A percentile compares a stretch with the other conserved stretches of the same genome.
Conservation (phyloP, 805 yeast genomes). For the Myxozyma vanderwaltii region DNA sequence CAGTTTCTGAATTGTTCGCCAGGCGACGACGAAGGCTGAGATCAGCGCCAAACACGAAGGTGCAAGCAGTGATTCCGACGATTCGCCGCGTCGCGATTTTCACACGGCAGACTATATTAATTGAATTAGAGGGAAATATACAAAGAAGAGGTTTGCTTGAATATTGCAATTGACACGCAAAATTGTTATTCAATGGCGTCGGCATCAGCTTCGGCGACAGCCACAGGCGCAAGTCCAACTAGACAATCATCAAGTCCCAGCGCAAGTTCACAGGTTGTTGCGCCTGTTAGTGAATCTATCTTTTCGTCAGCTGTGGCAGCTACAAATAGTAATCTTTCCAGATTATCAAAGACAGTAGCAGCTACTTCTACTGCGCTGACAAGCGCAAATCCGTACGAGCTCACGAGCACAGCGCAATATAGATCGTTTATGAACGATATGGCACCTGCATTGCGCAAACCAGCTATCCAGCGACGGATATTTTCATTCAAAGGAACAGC, state of each 20-base stretch:
- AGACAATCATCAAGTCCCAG: neutral
- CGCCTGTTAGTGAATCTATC: slow-evolving; percentile 19
- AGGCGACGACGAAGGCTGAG: neutral
- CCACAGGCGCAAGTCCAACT: neutral
- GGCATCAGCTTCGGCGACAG: neutral
- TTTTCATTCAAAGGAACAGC: slow-evolving; percentile 37
- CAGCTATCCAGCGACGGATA: slow-evolving; percentile 47
- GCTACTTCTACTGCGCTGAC: slow-evolving; percentile 45
- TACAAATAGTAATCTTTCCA: slow-evolving; percentile 44
- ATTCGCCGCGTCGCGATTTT: neutral
- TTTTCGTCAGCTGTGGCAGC: slow-evolving; percentile 45
- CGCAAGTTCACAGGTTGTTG: neutral
- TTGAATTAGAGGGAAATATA: too few species aligned
- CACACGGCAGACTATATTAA: too few species aligned
- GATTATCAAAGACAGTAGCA: slow-evolving; percentile 45
- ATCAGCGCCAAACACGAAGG: neutral
- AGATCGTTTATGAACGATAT: slow-evolving; percentile 52
- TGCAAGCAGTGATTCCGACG: slow-evolving; percentile 14
- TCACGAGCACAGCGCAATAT: slow-evolving; percentile 46
- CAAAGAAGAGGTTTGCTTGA: too few species aligned
- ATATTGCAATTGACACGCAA: neutral
- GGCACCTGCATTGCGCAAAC: slow-evolving; percentile 42
- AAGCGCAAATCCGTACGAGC: slow-evolving; percentile 35
- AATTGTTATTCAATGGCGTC: slow-evolving; percentile 3
- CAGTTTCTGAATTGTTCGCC: too few species aligned